Evolutionary conservation across 2,329 filamentous ascomycete genomes (phyloP).

Genomic region (Coleophoma crateriformis): DNA sequence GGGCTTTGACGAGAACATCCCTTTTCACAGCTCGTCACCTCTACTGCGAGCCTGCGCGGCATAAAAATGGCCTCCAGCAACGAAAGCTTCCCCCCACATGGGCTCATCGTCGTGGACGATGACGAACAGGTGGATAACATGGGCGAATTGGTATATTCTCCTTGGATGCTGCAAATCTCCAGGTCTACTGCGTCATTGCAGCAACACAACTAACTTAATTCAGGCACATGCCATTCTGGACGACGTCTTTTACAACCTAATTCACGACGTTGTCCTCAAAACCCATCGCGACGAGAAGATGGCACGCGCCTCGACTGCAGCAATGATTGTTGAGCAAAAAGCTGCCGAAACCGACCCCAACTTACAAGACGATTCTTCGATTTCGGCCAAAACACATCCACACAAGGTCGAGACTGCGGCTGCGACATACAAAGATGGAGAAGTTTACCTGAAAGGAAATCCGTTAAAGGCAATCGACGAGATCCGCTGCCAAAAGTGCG

Average conservation of each 20-base stretch:
- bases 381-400: conserved; percentile 31
- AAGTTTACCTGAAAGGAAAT: conserved; percentile 64
- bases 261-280: conserved; percentile 69
- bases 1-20: neutral
- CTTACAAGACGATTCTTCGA: conserved; percentile 29
- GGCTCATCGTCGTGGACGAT: conserved; percentile 48
- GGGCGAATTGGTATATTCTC: conserved; percentile 50
- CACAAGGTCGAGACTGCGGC: conserved; percentile 58
- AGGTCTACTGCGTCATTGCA: conserved; percentile 5
- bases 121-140: conserved; percentile 35
- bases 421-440: conserved; percentile 64
- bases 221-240: conserved; percentile 65
- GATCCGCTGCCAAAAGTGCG: conserved; percentile 69
- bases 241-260: conserved; percentile 69
- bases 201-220: conserved; percentile 10
- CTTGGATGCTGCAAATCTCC: conserved; percentile 10
- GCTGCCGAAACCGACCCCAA: conserved; percentile 18
- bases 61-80: conserved; percentile 20
- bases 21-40: neutral
- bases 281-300: conserved; percentile 76
- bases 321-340: conserved; percentile 56
- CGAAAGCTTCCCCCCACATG: conserved; percentile 22
- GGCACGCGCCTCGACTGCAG: conserved; percentile 60
- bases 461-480: conserved; percentile 66
- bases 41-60: neutral